These are phyloP conservation scores for Leptographium galeiforme DNA, from an alignment of 2,329 filamentous ascomycete genomes.

Conservation along the genomic window DNA sequence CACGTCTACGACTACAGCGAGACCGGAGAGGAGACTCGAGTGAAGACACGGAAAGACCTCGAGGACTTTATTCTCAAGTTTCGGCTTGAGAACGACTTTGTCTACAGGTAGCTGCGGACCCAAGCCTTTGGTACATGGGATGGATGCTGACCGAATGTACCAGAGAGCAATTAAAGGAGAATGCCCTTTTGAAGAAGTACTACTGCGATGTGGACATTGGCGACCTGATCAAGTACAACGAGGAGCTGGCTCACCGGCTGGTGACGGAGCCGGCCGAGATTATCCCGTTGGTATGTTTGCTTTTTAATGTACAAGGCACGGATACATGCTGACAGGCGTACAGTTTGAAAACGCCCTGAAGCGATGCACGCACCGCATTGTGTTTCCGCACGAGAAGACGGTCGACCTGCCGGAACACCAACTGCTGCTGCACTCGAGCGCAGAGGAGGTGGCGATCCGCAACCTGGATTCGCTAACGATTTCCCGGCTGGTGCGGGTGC, in stretches of 20 bases:
- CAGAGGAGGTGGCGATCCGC: slow-evolving; percentile 82
- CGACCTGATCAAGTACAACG: slow-evolving; percentile 90
- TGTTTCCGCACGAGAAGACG: slow-evolving; percentile 61
- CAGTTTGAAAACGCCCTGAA: slow-evolving; percentile 86
- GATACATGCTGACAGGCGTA: neutral
- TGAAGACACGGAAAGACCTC: slow-evolving; percentile 64
- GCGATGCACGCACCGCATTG: slow-evolving; percentile 83
- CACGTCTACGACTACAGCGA: slow-evolving; percentile 62
- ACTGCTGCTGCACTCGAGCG: slow-evolving; percentile 83
- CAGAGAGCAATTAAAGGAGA: slow-evolving; percentile 90
- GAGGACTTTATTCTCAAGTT: slow-evolving; percentile 90
- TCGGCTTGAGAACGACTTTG: slow-evolving; percentile 82
- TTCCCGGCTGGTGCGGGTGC: slow-evolving; percentile 87
- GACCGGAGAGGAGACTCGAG: slow-evolving; percentile 53
- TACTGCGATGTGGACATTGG: slow-evolving; percentile 94
- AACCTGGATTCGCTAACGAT: slow-evolving; percentile 89
- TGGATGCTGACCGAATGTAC: slow-evolving; percentile 15
- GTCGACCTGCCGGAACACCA: slow-evolving; percentile 78
- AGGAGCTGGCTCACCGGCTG: slow-evolving; percentile 82
- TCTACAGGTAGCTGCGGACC: slow-evolving; percentile 58
- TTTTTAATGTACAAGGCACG: neutral
- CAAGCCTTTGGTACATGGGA: neutral
- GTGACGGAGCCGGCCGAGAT: slow-evolving; percentile 84
- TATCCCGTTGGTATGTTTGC: slow-evolving; percentile 62
- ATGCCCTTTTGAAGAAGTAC: slow-evolving; percentile 85